Percentiles rank a stretch among this genome's conserved stretches.
Evolutionary conservation across 2,329 filamentous ascomycete species (phyloP).

Genomic region (Colletotrichum filicis): DNA sequence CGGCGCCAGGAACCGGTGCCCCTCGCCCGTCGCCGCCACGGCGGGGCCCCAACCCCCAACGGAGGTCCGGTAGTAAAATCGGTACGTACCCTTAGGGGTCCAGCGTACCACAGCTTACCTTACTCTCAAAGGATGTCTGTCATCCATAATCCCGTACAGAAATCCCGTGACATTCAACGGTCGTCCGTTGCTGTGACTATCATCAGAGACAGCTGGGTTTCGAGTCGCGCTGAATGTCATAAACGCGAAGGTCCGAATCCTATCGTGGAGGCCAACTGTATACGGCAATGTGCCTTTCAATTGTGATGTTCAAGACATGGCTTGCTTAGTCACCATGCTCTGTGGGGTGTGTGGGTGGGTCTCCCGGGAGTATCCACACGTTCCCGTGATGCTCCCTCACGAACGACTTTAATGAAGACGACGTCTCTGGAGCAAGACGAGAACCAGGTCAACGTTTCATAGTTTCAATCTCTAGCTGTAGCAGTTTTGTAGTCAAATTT

Average conservation of each 20-base stretch:
- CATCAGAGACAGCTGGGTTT: background rate
- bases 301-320: background rate
- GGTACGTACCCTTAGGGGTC: background rate
- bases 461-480: background rate
- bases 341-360: background rate
- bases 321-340: background rate
- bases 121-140: background rate
- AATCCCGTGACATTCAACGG: background rate
- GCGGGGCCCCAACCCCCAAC: conserved; percentile 24
- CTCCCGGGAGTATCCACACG: background rate
- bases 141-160: background rate
- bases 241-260: conserved; percentile 20
- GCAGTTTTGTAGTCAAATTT: no score
- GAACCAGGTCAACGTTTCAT: background rate
- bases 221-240: conserved; percentile 13
- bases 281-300: background rate
- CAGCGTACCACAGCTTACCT: background rate
- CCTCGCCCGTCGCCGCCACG: conserved; percentile 1
- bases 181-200: background rate
- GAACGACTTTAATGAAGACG: background rate
- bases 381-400: background rate
- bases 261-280: background rate
- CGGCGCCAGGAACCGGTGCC: conserved; percentile 31
- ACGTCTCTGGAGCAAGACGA: background rate
- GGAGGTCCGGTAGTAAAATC: conserved; percentile 24